Evolutionary conservation across 495 filamentous ascomycete genomes (phyloP).

Genomic region (Achaetomiella virescens): DNA sequence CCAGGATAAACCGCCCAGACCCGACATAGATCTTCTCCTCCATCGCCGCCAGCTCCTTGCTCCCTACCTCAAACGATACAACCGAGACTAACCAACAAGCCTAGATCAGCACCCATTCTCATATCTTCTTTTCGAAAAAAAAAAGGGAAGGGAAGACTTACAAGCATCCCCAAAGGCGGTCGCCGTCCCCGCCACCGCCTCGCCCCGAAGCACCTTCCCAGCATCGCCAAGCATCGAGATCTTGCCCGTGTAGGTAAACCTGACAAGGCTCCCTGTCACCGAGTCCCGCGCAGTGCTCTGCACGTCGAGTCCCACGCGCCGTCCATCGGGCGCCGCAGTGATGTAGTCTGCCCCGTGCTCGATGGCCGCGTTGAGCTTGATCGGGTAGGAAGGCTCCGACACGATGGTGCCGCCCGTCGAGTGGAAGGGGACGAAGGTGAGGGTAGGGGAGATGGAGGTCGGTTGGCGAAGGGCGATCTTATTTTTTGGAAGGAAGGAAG

Average conservation of each 20-base stretch:
- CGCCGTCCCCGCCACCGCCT: slow-evolving; percentile 40
- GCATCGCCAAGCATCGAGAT: slow-evolving; percentile 34
- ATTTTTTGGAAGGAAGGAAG: neutral
- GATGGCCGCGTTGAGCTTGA: slow-evolving; percentile 34
- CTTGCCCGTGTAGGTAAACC: slow-evolving; percentile 48
- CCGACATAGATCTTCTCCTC: slow-evolving; percentile 50
- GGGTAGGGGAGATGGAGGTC: slow-evolving; percentile 21
- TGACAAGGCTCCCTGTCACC: slow-evolving; percentile 34
- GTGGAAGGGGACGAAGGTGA: slow-evolving; percentile 9
- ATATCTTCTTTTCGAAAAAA: neutral
- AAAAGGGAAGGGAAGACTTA: slow-evolving; percentile 29
- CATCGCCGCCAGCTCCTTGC: slow-evolving; percentile 44
- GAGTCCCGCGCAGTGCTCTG: slow-evolving; percentile 40
- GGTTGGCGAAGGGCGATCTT: slow-evolving; percentile 32
- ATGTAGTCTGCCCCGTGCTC: slow-evolving; percentile 32
- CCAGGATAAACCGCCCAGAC: slow-evolving; percentile 48
- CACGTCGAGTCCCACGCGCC: slow-evolving; percentile 47
- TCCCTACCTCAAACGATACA: slow-evolving; percentile 50
- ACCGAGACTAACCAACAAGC: slow-evolving; percentile 37
- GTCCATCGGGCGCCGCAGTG: slow-evolving; percentile 41
- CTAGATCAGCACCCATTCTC: neutral
- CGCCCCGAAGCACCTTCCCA: slow-evolving; percentile 39
- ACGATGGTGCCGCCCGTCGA: slow-evolving; percentile 22
- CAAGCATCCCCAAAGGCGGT: slow-evolving; percentile 53
- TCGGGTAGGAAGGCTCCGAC: slow-evolving; percentile 31